phyloP scores from a whole-genome alignment of 805 yeast genomes.

The Yamadazyma takamatsuzukensis region DNA sequence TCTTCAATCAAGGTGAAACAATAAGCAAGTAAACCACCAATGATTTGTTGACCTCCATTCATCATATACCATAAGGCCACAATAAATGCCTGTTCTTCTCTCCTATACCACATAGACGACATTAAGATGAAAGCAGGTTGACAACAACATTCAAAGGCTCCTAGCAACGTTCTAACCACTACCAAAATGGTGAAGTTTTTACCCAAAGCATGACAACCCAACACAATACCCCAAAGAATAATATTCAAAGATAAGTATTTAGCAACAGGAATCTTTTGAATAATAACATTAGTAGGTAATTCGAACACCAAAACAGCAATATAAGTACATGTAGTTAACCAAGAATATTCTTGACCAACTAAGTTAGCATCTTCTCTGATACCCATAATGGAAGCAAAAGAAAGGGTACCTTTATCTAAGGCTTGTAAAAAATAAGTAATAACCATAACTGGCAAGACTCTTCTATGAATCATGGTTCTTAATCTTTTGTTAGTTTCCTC shows the following conservation, averaged over 20 bases:
- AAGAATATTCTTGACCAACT: constrained; percentile 44
- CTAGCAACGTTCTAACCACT: constrained; percentile 50
- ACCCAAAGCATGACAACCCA: constrained; percentile 51
- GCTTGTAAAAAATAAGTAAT: constrained; percentile 54
- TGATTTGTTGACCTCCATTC: constrained; percentile 54
- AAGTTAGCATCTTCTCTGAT: constrained; percentile 41
- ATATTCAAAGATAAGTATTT: constrained; percentile 47
- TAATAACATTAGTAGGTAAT: constrained; percentile 34
- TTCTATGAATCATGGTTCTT: constrained; percentile 15
- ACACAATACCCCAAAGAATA: constrained; percentile 51
- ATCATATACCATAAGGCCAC: constrained; percentile 55
- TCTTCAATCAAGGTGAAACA: constrained; percentile 48
- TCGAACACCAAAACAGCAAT: constrained; percentile 53
- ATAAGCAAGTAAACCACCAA: constrained; percentile 42
- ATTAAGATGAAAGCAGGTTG: constrained; percentile 56
- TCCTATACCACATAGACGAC: constrained; percentile 61
- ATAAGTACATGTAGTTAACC: constrained; percentile 51
- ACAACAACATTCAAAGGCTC: constrained; percentile 51
- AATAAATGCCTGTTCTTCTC: constrained; percentile 46
- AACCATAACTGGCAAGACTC: constrained; percentile 48
- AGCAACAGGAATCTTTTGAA: constrained; percentile 44
- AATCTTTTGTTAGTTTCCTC: constrained; percentile 20
- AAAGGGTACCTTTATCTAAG: constrained; percentile 52
- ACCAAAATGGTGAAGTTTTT: constrained; percentile 49
- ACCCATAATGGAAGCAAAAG: constrained; percentile 65